Conservation (phyloP, 495 filamentous ascomycete species). For the Coniosporium apollinis region DNA sequence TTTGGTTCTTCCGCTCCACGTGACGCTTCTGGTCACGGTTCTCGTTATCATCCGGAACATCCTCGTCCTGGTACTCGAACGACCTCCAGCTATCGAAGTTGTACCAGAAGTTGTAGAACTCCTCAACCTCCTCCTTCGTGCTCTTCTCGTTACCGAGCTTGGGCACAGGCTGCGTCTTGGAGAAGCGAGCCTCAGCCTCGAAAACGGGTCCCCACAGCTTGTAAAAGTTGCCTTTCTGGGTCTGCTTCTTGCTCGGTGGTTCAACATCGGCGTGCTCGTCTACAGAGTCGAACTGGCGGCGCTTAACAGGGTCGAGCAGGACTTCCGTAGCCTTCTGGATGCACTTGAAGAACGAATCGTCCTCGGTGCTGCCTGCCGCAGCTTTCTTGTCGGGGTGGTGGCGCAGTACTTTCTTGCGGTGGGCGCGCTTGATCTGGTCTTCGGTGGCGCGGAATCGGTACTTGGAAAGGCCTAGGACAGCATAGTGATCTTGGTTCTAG, state of each 20-base stretch:
- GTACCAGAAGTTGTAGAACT: constrained; percentile 99
- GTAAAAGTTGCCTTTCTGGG: constrained; percentile 74
- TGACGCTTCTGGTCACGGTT: constrained; percentile 98
- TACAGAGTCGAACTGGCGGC: constrained; percentile 90
- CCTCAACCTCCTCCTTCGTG: constrained; percentile 72
- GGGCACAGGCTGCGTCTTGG: constrained; percentile 74
- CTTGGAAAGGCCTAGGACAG: constrained; percentile 81
- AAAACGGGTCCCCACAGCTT: constrained; percentile 83
- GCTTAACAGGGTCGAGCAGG: constrained; percentile 77
- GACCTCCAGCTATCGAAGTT: constrained; percentile 95
- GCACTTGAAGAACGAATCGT: constrained; percentile 99
- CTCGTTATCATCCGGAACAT: constrained; percentile 96
- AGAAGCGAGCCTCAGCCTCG: constrained; percentile 82
- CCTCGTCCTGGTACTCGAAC: constrained; percentile 97
- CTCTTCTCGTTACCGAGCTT: constrained; percentile 69
- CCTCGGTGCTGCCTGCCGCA: constrained; percentile 67
- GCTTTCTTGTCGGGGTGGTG: constrained; percentile 99
- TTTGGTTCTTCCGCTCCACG: constrained; percentile 93
- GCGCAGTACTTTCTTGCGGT: constrained; percentile 97
- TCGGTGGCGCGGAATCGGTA: constrained; percentile 85
- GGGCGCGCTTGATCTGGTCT: constrained; percentile 94
- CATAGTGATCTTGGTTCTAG: constrained; percentile 92
- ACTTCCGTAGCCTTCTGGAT: constrained; percentile 97
- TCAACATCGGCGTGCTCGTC: constrained; percentile 86
- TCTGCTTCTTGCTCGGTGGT: constrained; percentile 78